A percentile compares a stretch with the other conserved stretches of the same genome.
These are phyloP conservation scores for Tolypocladium paradoxum DNA, from an alignment of 2,329 filamentous ascomycete genomes.

Conservation along the genomic window DNA sequence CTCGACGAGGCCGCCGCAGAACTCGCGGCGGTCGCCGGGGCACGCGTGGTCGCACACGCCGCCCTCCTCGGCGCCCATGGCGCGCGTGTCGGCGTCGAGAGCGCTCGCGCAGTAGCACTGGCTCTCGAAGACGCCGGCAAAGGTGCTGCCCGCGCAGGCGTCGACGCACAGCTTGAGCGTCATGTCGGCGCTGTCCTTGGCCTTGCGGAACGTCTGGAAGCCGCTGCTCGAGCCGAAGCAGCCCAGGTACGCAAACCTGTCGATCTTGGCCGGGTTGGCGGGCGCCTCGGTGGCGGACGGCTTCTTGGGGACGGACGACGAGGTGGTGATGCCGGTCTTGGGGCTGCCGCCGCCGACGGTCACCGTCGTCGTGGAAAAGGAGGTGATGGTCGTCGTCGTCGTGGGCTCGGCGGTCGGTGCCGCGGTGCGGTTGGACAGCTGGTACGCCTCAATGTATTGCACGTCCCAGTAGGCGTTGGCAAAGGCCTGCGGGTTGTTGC, in stretches of 20 bases:
- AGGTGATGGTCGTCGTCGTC: not conserved
- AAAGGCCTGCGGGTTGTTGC: slow-evolving; percentile 31
- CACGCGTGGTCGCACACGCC: slow-evolving; percentile 24
- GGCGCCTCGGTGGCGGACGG: slow-evolving; percentile 6
- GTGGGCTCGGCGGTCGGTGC: not conserved
- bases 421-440: slow-evolving; percentile 6
- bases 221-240: slow-evolving; percentile 29
- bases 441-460: slow-evolving; percentile 40
- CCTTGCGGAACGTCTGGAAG: slow-evolving; percentile 23
- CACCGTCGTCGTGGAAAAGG: not conserved
- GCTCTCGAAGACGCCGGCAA: slow-evolving; percentile 28
- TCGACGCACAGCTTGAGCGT: slow-evolving; percentile 26
- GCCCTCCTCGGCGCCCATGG: slow-evolving; percentile 11
- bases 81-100: slow-evolving; percentile 28
- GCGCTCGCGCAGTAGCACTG: slow-evolving; percentile 34
- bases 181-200: slow-evolving; percentile 23
- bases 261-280: slow-evolving; percentile 21
- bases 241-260: slow-evolving; percentile 23
- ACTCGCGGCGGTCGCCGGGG: slow-evolving; percentile 26
- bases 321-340: not conserved
- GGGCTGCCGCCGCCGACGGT: not conserved
- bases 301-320: not conserved
- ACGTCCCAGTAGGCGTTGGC: slow-evolving; percentile 40
- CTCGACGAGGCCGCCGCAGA: slow-evolving; percentile 29
- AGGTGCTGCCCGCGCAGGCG: slow-evolving; percentile 23